Evolutionary conservation across 345 rosid genomes (phyloP).

Genomic region (Gossypium australe): DNA sequence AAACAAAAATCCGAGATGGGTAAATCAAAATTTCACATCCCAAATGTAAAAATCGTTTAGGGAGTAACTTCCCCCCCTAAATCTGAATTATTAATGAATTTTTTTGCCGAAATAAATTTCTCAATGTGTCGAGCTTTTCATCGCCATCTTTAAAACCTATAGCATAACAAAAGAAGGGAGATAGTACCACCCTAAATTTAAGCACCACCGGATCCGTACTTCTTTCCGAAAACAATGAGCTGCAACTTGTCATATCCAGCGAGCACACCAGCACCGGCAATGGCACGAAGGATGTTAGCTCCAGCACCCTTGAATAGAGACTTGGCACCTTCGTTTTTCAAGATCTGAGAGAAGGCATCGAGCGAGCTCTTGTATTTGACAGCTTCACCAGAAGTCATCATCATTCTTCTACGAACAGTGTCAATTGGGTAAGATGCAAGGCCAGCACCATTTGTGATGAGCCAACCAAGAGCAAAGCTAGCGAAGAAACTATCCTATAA

Average conservation of each 20-base stretch:
- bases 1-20: slow-evolving; percentile 5
- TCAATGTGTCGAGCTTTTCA: slow-evolving; percentile 38
- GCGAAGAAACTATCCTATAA: slow-evolving; percentile 85
- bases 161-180: not conserved
- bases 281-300: slow-evolving; percentile 84
- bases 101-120: slow-evolving; percentile 25
- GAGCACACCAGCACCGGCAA: slow-evolving; percentile 93
- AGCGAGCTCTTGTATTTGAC: slow-evolving; percentile 79
- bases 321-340: slow-evolving; percentile 74
- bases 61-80: slow-evolving; percentile 20
- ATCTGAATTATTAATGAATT: slow-evolving; percentile 35
- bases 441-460: slow-evolving; percentile 84
- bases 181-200: not conserved
- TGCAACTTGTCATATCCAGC: slow-evolving; percentile 89
- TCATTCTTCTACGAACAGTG: slow-evolving; percentile 94
- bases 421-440: slow-evolving; percentile 85
- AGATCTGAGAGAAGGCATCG: slow-evolving; percentile 65
- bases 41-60: slow-evolving; percentile 15
- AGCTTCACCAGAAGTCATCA: slow-evolving; percentile 96
- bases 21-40: slow-evolving; percentile 5
- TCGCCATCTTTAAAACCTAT: slow-evolving; percentile 45
- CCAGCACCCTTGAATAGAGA: slow-evolving; percentile 94
- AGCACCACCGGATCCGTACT: slow-evolving; percentile 78
- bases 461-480: slow-evolving; percentile 86
- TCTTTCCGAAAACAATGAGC: slow-evolving; percentile 74